Evolutionary conservation across 2,329 filamentous ascomycete species (phyloP), one percentile per base, ranked within the genome.

Genomic region (Calonectria henricotiae): DNA sequence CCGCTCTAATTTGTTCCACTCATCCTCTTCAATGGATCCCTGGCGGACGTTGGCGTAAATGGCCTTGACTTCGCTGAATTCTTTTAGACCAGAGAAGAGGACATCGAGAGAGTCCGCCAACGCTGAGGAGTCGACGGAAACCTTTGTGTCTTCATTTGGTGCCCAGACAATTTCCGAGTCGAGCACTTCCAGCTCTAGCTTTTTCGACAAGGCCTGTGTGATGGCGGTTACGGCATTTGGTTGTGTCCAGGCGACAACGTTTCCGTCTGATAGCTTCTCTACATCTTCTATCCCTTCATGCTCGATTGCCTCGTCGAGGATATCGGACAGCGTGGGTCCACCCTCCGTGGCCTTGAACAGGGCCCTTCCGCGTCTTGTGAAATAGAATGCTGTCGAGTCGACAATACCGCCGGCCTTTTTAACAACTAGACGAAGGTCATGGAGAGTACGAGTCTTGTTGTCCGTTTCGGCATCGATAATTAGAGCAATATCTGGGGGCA

Each of bases 391-490:
- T 13, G 94, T 94, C 0, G 95, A 90, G 7, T 93, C 92, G 2
- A 90, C 84, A 2, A 86, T 89, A 5, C 92, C 96, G 20, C 92
- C 92, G 62, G 87, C 84, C 69, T 91, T 90, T 80, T 95, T 97
- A 65, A 97, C 87, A 2, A 93, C 83, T 61, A 86, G 78, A 65
- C 93, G 90, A 62, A 98, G 82, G 65, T 97, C 93, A 77, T 93
- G 89, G 55, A 97, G 81, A 8, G 91, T 90, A 37, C 94, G 90
- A 46, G 87, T 86, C 81, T 93, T 95, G 81, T 90, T 94, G 77
- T 98, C 95, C 5, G 94, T 96, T 81, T 96, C 92, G 76, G 92
- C 91, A 76, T 98, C 95, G 78, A 98, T 89, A 12, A 98, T 91
- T 6, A 96, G 86, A 12, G 94, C 94, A 1, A 95, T 89, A 37